Evolutionary conservation across 1,139 yeast species (phyloP).

Genomic region (Candida sp.): DNA sequence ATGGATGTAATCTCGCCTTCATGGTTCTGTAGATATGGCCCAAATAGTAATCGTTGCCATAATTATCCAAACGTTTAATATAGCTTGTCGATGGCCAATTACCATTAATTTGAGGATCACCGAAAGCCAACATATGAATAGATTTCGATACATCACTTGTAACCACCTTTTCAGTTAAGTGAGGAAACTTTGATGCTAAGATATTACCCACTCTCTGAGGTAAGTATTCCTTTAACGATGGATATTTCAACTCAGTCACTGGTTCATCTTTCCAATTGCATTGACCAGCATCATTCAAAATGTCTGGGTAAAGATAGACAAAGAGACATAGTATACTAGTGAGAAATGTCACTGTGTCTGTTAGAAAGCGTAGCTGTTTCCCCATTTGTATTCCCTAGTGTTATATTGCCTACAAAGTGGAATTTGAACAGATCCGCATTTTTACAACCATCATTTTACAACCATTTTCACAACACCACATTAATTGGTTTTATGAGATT

Average conservation of each 20-base stretch:
- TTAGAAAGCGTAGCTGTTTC: not conserved
- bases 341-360: not conserved
- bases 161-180: conserved; percentile 11
- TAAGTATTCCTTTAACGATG: conserved; percentile 15
- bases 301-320: conserved; percentile 73
- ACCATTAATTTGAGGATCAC: conserved; percentile 97
- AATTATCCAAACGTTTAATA: conserved; percentile 74
- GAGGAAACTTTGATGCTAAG: conserved; percentile 30
- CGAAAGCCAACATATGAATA: conserved; percentile 72
- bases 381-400: not conserved
- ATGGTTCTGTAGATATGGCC: conserved; percentile 77
- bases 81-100: conserved; percentile 71
- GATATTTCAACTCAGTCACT: conserved; percentile 11
- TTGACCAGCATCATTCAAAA: conserved; percentile 37
- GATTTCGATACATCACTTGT: conserved; percentile 30
- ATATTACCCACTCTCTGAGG: conserved; percentile 20
- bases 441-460: not conserved
- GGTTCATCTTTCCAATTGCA: conserved; percentile 53
- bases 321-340: conserved; percentile 36
- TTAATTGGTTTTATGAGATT: no score
- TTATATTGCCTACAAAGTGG: no score
- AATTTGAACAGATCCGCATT: no score
- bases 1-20: conserved; percentile 55
- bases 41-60: conserved; percentile 82
- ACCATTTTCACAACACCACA: not conserved